phyloP scores from a whole-genome alignment of 2,329 filamentous ascomycete genomes.

The Arthrobotrys entomopaga region DNA sequence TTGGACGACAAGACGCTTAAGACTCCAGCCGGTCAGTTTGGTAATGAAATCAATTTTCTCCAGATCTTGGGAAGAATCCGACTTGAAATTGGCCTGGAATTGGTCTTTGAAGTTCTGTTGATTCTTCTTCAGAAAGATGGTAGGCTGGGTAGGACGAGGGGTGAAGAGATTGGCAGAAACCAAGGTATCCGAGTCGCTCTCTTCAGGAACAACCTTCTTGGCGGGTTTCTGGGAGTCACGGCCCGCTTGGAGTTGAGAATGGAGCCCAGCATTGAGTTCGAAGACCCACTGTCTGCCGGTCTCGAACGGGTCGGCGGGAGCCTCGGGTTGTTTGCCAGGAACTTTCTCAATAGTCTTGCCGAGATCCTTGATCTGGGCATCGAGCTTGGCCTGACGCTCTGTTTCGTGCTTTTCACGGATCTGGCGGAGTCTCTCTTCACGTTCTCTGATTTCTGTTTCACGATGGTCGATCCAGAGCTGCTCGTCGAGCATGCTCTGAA shows the following conservation, averaged over 20 bases:
- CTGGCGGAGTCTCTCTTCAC: slow-evolving; percentile 1
- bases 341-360: not conserved
- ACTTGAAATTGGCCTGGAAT: slow-evolving; percentile 44
- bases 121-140: slow-evolving; percentile 7
- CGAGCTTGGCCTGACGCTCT: slow-evolving; percentile 20
- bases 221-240: not conserved
- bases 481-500: slow-evolving; percentile 31
- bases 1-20: slow-evolving; percentile 5
- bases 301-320: not conserved
- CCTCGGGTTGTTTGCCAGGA: not conserved
- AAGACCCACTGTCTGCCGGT: slow-evolving; percentile 17
- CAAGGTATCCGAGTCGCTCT: slow-evolving; percentile 2
- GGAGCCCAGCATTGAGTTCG: not conserved
- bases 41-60: slow-evolving; percentile 38
- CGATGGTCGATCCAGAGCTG: slow-evolving; percentile 24
- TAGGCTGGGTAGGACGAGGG: slow-evolving; percentile 8
- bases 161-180: slow-evolving; percentile 3
- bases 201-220: not conserved
- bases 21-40: slow-evolving; percentile 27
- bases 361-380: slow-evolving; percentile 17
- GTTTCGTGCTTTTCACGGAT: slow-evolving; percentile 6
- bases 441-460: slow-evolving; percentile 9
- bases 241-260: not conserved
- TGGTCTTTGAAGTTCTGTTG: slow-evolving; percentile 31
- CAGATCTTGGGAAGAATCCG: slow-evolving; percentile 39